phyloP scores from a whole-genome alignment of 805 yeast genomes.

The Wickerhamomyces alni region DNA sequence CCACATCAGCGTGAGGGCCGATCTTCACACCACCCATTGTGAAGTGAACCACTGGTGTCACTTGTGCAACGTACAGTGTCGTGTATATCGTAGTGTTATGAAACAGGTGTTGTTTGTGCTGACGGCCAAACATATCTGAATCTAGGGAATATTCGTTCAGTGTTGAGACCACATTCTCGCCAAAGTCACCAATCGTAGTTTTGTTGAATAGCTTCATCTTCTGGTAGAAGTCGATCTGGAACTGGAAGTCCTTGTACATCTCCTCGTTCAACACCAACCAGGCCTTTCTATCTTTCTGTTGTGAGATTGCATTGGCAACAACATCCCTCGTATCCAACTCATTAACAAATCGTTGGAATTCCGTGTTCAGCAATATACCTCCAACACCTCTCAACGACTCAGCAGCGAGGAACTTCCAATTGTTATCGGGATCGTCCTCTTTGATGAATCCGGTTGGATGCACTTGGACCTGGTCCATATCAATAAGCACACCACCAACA shows the following conservation, averaged over 20 bases:
- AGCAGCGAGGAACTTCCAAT: conserved; percentile 53
- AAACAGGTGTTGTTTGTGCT: conserved; percentile 27
- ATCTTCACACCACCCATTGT: conserved; percentile 65
- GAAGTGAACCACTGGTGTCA: conserved; percentile 60
- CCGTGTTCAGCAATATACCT: conserved; percentile 42
- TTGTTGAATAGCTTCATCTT: conserved; percentile 30
- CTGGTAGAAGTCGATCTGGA: conserved; percentile 47
- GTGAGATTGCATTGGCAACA: conserved; percentile 40
- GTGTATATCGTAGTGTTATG: conserved; percentile 22
- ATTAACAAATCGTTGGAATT: conserved; percentile 42
- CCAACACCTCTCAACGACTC: conserved; percentile 57
- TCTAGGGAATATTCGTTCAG: conserved; percentile 16
- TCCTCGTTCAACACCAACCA: conserved; percentile 34
- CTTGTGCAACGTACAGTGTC: conserved; percentile 39
- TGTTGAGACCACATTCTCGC: conserved; percentile 10
- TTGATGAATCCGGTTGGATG: conserved; percentile 61
- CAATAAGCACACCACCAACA: conserved; percentile 42
- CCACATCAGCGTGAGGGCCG: conserved; percentile 34
- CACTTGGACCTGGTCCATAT: conserved; percentile 55
- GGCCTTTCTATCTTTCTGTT: conserved; percentile 25
- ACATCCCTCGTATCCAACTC: conserved; percentile 49
- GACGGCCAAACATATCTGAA: conserved; percentile 32
- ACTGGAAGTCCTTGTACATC: conserved; percentile 38
- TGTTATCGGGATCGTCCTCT: conserved; percentile 30
- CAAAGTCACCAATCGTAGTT: conserved; percentile 24